Base-by-base conservation (phyloP, 768 basidiomycete genomes). In the Lactarius psammicola region DNA sequence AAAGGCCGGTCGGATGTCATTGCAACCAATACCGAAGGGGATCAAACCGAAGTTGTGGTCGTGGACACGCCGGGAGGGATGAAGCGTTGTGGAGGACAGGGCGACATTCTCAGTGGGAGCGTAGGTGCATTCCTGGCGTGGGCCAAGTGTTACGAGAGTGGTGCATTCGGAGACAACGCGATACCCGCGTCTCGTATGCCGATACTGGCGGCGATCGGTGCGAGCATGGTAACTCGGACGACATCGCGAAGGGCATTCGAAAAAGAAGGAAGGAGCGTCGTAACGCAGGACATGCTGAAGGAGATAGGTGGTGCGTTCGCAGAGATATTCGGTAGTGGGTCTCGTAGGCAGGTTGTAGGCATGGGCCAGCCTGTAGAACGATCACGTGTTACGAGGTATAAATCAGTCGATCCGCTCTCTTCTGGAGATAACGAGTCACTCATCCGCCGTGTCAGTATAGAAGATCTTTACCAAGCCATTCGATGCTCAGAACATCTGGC, bases 51-150 rank as follows among this genome's bases (percentile, higher is more conserved):
- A 69, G 81, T 79, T 0, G 74, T 85, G 30, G 78, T 94, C 4
- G 86, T 90, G 33, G 87, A 90, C 68, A 77, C 81, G 0, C 78
- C 84, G 61, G 97, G 97, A 1, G 95, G 96, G 1, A 70, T 92
- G 71, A 96, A 96, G 78, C 80, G 97, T 62, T 95, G 94, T 71
- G 96, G 97, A 15, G 97, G 97, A 1, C 97, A 98, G 75, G 97
- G 97, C 0, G 97, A 99, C 76, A 87, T 99, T 42, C 75, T 98
- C 62, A 90, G 89, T 71, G 97, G 97, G 15, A 81, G 84, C 53
- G 89, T 94, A 11, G 97, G 95, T 0, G 85, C 94, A 2, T 85
- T 97, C 74, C 80, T 98, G 70, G 95, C 95, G 4, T 99, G 97
- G 96, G 94, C 91, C 5, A 91, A 90, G 74, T 94, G 92, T 71